Conservation (phyloP, 2,329 filamentous ascomycete genomes). For the Zopfia rhizophila region DNA sequence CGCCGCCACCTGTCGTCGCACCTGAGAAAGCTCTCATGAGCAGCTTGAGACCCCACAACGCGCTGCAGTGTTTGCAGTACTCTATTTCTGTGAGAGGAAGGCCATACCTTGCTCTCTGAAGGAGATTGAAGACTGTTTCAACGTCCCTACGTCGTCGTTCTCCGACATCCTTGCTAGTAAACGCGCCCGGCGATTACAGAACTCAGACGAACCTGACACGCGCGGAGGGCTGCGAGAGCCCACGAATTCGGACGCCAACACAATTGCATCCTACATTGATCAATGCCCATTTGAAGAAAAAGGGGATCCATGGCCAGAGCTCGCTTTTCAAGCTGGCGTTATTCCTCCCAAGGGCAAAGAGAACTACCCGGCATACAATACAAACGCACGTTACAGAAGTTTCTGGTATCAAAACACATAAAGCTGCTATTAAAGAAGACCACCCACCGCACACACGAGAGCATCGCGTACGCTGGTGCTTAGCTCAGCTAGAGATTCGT, state of each 20-base stretch:
- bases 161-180: neutral
- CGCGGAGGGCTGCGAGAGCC: neutral
- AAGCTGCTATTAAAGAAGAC: no score
- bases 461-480: no score
- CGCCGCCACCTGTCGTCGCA: no score
- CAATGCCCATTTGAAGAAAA: slow-evolving; percentile 4
- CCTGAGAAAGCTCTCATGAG: no score
- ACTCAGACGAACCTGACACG: slow-evolving; percentile 1
- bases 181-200: slow-evolving; percentile 2
- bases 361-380: no score
- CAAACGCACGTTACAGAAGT: no score
- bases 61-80: slow-evolving; percentile 4
- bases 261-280: slow-evolving; percentile 1
- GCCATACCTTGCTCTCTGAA: neutral
- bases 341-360: no score
- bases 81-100: neutral
- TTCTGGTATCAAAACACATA: no score
- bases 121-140: neutral
- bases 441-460: no score
- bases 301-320: slow-evolving; percentile 3
- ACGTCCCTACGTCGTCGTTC: neutral
- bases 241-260: neutral
- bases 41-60: slow-evolving; percentile 7
- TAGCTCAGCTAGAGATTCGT: no score
- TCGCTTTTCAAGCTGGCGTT: slow-evolving; percentile 3